Evolutionary conservation across 176 grass and related monocot genomes (phyloP).

Genomic region (Pontederia paniculata): DNA sequence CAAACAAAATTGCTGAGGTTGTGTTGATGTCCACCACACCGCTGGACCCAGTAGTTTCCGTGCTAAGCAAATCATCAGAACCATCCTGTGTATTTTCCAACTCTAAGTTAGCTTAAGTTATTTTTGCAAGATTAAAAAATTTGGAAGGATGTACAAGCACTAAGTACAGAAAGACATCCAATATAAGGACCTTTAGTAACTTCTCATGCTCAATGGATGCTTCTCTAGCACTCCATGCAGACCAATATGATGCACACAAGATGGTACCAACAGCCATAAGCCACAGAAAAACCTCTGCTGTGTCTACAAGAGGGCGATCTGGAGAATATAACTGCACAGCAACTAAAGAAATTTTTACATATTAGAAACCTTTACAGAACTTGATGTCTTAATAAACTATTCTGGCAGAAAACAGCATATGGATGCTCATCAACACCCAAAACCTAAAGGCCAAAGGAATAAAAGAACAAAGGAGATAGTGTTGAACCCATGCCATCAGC

Average conservation of each 20-base stretch:
- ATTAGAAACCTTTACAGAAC: background rate
- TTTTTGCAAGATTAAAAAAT: background rate
- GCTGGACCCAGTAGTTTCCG: constrained; percentile 42
- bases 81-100: constrained; percentile 43
- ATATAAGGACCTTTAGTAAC: constrained; percentile 62
- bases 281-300: constrained; percentile 96
- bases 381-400: too few relatives aligned
- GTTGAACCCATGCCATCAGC: too few relatives aligned
- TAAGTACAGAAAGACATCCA: constrained; percentile 18
- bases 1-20: constrained; percentile 68
- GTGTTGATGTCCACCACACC: constrained; percentile 86
- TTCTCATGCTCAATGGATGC: constrained; percentile 80
- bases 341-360: constrained; percentile 35
- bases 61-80: constrained; percentile 42
- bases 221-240: constrained; percentile 85
- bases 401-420: too few relatives aligned
- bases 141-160: background rate
- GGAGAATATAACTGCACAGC: constrained; percentile 86
- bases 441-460: too few relatives aligned
- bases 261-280: constrained; percentile 98
- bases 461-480: too few relatives aligned
- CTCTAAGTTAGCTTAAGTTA: background rate
- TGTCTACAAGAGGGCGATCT: constrained; percentile 84
- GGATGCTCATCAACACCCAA: too few relatives aligned
- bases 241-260: constrained; percentile 96